Percentiles rank a stretch among this genome's conserved stretches.
Conservation (phyloP, 371 early-diverging fungal species). For the Phascolomyces articulosus region DNA sequence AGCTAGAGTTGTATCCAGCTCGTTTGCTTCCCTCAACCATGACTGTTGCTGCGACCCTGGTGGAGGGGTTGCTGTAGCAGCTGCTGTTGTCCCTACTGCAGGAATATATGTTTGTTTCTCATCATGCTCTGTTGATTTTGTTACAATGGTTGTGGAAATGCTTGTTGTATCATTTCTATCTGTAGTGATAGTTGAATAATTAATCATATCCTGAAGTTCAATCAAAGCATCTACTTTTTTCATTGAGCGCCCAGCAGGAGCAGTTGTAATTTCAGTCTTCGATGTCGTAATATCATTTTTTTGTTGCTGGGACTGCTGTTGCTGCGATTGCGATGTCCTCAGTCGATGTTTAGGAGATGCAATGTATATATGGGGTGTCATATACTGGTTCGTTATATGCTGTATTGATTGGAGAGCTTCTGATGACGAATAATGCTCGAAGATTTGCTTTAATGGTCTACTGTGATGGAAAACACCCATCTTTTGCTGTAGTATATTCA, state of each 20-base stretch:
- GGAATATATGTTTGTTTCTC: slow-evolving; percentile 15
- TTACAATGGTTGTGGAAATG: neutral
- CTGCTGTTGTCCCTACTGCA: too few species aligned
- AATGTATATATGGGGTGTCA: slow-evolving; percentile 26
- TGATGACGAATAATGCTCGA: slow-evolving; percentile 21
- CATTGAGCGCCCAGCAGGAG: slow-evolving; percentile 1
- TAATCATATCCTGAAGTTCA: slow-evolving; percentile 12
- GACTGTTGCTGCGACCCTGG: neutral
- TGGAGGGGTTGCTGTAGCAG: too few species aligned
- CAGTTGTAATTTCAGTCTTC: neutral
- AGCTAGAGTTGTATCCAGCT: slow-evolving; percentile 22
- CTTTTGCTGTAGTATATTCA: slow-evolving; percentile 70
- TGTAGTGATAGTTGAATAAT: slow-evolving; percentile 8
- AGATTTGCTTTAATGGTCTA: slow-evolving; percentile 22
- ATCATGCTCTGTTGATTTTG: slow-evolving; percentile 19
- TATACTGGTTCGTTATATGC: slow-evolving; percentile 7
- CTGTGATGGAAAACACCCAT: slow-evolving; percentile 74
- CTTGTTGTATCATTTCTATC: neutral
- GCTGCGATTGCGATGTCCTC: slow-evolving; percentile 4
- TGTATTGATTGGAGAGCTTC: slow-evolving; percentile 4
- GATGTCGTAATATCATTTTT: neutral
- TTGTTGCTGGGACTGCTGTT: neutral
- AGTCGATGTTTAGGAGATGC: slow-evolving; percentile 27
- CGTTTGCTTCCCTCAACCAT: slow-evolving; percentile 6
- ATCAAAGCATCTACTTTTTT: neutral